Percentiles rank a stretch among this genome's conserved stretches.
Evolutionary conservation across 495 filamentous ascomycete genomes (phyloP).

Genomic region (Hypoxylon perforatum): DNA sequence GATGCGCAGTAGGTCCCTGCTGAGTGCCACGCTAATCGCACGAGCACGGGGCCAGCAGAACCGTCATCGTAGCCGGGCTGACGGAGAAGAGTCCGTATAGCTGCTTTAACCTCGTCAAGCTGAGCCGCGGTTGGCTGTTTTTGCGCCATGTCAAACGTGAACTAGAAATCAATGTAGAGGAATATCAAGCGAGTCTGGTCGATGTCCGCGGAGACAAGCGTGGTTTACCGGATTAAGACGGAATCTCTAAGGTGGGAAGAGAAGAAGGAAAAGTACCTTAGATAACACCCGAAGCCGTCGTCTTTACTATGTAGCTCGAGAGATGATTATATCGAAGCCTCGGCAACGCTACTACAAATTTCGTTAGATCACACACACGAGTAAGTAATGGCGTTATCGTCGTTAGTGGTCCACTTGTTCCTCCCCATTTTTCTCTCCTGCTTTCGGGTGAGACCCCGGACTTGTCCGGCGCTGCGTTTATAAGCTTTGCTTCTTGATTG

Average conservation of each 20-base stretch:
- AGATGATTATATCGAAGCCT: conserved; percentile 27
- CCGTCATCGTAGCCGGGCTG: conserved; percentile 73
- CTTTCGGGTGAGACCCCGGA: neutral
- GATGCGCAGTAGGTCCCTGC: conserved; percentile 69
- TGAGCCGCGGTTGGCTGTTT: conserved; percentile 24
- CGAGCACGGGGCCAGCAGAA: conserved; percentile 69
- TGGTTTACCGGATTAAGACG: no score
- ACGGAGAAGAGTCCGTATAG: conserved; percentile 53
- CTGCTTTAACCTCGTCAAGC: conserved; percentile 24
- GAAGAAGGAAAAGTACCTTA: neutral
- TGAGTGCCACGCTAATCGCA: conserved; percentile 72
- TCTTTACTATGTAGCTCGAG: conserved; percentile 9
- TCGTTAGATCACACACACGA: conserved; percentile 7
- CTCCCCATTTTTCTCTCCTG: neutral
- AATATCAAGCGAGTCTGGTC: neutral
- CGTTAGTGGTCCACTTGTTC: conserved; percentile 29
- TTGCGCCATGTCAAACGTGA: conserved; percentile 17
- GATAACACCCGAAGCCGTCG: conserved; percentile 2
- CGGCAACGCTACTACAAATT: conserved; percentile 27
- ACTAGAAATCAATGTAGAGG: neutral
- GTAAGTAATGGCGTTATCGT: conserved; percentile 10
- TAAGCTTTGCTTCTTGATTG: no score
- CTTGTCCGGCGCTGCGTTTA: neutral
- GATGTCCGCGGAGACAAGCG: no score
- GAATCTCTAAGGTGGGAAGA: neutral